Evolutionary conservation across 257 asterid genomes (phyloP), one percentile per base, ranked within the genome.

Genomic region (Solanum dulcamara): DNA sequence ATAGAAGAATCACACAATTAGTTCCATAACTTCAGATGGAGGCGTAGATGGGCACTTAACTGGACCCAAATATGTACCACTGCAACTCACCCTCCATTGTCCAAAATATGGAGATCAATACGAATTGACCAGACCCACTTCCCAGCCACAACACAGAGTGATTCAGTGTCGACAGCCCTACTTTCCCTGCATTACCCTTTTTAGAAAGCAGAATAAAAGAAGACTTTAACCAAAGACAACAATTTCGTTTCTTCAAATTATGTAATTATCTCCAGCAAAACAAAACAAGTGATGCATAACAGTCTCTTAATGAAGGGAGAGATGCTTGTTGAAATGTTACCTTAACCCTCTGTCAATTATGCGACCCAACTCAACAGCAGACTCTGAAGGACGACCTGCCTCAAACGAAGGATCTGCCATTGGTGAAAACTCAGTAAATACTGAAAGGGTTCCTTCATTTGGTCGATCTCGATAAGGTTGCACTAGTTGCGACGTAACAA

Each of bases 341-440:
- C 98, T 94, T 92, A 97, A 89, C 42, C 99, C 98, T 80, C 98
- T 98, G 92, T 97, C 99, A 85, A 97, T 86, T 64, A 97, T 90
- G 50, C 99, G 98, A 15, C 98, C 99, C 92, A 97, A 89, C 86
- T 97, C 99, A 71, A 97, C 94, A 30, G 99, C 96, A 89, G 89
- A 91, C 88, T 94, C 99, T 83, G 96, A 94, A 38, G 97, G 99
- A 71, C 96, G 98, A 26, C 98, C 99, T 30, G 87, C 86, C 92
- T 97, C 99, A 87, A 95, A 97, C 15, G 95, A 92, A 85, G 98
- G 99, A 89, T 97, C 99, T 15, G 98, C 99, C 99, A 97, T 95
- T 28, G 99, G 99, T 83, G 99, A 97, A 89, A 97, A 95, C 88
- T 97, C 99, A 2, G 97, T 92, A 88, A 88, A 97, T 55, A 97